Conservation (phyloP, 257 asterid species). For the Solanum sitiens region DNA sequence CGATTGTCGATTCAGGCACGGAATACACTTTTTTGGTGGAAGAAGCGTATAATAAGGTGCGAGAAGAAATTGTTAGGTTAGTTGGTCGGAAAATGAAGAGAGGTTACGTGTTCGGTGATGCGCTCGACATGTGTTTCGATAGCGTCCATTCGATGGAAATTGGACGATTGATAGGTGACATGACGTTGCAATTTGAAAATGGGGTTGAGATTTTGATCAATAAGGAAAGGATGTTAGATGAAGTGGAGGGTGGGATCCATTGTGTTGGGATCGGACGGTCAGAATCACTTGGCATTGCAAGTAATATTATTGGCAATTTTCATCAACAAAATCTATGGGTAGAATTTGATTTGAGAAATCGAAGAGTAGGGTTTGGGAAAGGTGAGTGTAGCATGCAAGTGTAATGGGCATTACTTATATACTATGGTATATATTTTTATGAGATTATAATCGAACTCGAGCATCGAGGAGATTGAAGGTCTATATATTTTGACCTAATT, state of each 20-base stretch:
- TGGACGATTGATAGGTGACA: constrained; percentile 45
- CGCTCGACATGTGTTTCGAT: constrained; percentile 76
- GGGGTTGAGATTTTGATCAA: constrained; percentile 45
- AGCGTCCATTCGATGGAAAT: constrained; percentile 20
- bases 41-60: constrained; percentile 42
- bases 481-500: background rate
- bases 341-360: constrained; percentile 50
- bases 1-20: constrained; percentile 83
- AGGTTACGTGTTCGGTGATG: constrained; percentile 48
- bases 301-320: constrained; percentile 72
- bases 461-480: background rate
- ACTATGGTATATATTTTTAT: background rate
- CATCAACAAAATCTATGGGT: constrained; percentile 86
- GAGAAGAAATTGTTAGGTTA: constrained; percentile 38
- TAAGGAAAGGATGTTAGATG: constrained; percentile 41
- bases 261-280: constrained; percentile 72
- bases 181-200: constrained; percentile 45
- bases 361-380: constrained; percentile 61
- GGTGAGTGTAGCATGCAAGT: constrained; percentile 36
- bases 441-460: background rate
- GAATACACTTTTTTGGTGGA: constrained; percentile 71
- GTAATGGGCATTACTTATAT: background rate
- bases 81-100: constrained; percentile 47
- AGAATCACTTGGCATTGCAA: constrained; percentile 48
- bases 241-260: constrained; percentile 49